Evolutionary conservation across 208 protist genomes (phyloP).

Genomic region (Trichomonas vaginalis): DNA sequence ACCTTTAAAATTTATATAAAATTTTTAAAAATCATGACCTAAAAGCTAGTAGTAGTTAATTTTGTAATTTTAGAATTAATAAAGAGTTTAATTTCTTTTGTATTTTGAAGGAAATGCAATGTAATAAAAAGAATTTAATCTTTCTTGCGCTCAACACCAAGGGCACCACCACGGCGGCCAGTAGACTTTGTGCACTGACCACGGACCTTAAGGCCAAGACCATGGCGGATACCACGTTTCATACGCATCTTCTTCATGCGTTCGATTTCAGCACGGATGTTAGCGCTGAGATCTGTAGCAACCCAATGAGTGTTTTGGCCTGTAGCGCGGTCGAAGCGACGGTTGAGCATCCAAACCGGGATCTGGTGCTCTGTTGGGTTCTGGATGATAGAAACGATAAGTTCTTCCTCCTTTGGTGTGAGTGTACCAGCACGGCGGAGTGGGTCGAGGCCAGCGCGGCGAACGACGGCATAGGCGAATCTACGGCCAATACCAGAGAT

Average conservation of each 20-base stretch:
- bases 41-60: no score
- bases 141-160: slow-evolving; percentile 20
- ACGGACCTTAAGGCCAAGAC: background rate
- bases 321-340: background rate
- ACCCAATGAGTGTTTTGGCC: background rate
- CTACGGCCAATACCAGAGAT: slow-evolving; percentile 18
- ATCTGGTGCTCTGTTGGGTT: slow-evolving; percentile 17
- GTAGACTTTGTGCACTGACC: slow-evolving; percentile 19
- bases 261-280: background rate
- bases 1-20: no score
- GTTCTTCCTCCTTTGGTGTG: background rate
- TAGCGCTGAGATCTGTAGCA: background rate
- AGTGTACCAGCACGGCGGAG: slow-evolving; percentile 16
- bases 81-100: no score
- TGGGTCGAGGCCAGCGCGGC: background rate
- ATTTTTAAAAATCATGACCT: no score
- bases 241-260: slow-evolving; percentile 18
- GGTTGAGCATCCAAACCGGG: slow-evolving; percentile 8
- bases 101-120: no score
- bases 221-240: slow-evolving; percentile 20
- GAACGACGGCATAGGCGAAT: background rate
- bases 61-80: no score
- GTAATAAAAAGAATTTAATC: no score
- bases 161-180: background rate
- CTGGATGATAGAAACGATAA: background rate